Evolutionary conservation across 1,139 yeast species (phyloP), one percentile per base, ranked within the genome.

Genomic region (Saccharomyces hybrid): DNA sequence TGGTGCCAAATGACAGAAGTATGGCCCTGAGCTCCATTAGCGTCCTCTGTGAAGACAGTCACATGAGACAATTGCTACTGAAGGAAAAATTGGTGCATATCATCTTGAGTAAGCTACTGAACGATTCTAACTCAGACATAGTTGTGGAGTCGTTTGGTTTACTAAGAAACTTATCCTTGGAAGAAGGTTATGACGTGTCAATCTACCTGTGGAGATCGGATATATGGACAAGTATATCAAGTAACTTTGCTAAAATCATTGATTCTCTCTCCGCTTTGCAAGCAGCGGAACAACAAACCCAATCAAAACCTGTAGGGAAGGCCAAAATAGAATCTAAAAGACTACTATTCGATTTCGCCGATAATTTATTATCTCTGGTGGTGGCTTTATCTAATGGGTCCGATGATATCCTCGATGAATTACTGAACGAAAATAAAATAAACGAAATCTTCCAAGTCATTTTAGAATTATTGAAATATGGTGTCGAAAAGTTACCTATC

Each of bases 181-280:
- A 89, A 67, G 96, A 89, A 71, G 98, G 96, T n/a, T 84, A 88
- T 63, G 96, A 88, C 59, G 79, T 88, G 29, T 82, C 90, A 42
- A 79, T 81, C 31, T 82, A 80, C 68, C 70, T 87, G 55, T 86
- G 95, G 88, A 80, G 97, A 68, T 82, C 83, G 28, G 83, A 86
- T 57, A 81, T 93, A 51, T 83, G 96, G 85, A 75, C 79, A 0
- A 71, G 80, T 19, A 75, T 90, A 42, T 79, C 77, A 51, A 64
- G 68, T 4, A 79, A 83, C 1, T 70, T 86, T 49, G 66, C 67
- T 0, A 83, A 83, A 60, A 76, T 83, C 32, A 66, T 74, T 48
- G 68, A 67, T 0, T 80, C 88, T 0, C 74, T 83, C 54, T 69
- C 73, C 32, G 76, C 72, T 58, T 65, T 82, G 58, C 71, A 68